Evolutionary conservation across 202 grass and related monocot genomes (phyloP), one percentile per base, ranked within the genome.

Genomic region (Hordeum pubiflorum): DNA sequence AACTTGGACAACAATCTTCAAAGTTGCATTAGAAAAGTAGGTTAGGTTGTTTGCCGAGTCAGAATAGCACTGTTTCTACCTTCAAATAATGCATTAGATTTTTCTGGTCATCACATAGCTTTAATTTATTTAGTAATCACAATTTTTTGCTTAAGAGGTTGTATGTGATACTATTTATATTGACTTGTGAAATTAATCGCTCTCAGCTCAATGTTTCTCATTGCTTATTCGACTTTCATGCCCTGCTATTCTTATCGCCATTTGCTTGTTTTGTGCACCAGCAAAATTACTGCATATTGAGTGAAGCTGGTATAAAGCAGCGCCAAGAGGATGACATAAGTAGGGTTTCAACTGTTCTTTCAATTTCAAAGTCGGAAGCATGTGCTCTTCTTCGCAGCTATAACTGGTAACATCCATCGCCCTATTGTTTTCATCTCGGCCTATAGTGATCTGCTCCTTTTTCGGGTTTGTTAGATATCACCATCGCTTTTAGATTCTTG

Each of bases 261-360:
- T 77, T 86, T 33, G 9, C 31, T 31, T 81, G 89, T 84, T 75
- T 82, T 75, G 32, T 85, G 69, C 65, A 39, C 46, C 89, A 99
- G 96, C 92, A 93, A 91, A 99, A 87, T 77, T 99, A 99, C 81
- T 90, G 87, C 65, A 76, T 94, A 79, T 90, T 96, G 46, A 91
- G 83, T 75, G 96, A 99, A 79, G 77, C 48, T 79, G 90, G 88
- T 87, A 99, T 96, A 86, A 89, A 86, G 43, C 90, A 87, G 72
- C 83, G 65, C 21, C 96, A 99, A 86, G 86, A 87, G 58, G 96
- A 91, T 79, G 92, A 99, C 50, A 99, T 96, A 88, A 91, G 80
- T 78, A 96, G 89, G 72, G 92, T 99, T 55, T 91, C 92, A 24
- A 96, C 92, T 81, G 96, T 99, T 77, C 96, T 99, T 80, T 99